Conservation (phyloP, 208 protist genomes). For the Balamuthia mandrillaris region DNA sequence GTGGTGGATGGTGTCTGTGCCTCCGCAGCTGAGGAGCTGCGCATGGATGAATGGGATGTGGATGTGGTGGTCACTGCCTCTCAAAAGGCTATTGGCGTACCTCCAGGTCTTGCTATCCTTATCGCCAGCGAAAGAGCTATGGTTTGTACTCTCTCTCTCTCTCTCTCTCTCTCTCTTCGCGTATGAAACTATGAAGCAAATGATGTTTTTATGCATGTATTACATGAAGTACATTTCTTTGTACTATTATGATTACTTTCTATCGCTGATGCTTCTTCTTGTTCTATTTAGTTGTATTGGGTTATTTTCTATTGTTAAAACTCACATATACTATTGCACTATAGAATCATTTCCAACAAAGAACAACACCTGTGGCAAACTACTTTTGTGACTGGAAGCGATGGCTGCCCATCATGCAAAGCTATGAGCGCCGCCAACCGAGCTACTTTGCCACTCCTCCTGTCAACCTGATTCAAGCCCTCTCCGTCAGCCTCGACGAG, state of each 20-base stretch:
- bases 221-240: no score
- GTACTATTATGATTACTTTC: no score
- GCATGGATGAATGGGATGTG: conserved; percentile 47
- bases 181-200: background rate
- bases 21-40: background rate
- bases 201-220: background rate
- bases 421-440: conserved; percentile 28
- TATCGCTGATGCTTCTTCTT: no score
- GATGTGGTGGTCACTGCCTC: conserved; percentile 40
- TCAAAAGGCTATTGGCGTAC: conserved; percentile 44
- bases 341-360: background rate
- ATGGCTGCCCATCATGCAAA: conserved; percentile 46
- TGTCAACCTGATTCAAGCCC: conserved; percentile 34
- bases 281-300: background rate
- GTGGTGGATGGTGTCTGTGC: conserved; percentile 45
- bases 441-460: conserved; percentile 47
- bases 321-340: no score
- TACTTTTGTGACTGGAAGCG: conserved; percentile 40
- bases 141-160: background rate
- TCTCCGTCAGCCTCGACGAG: background rate
- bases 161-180: background rate
- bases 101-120: conserved; percentile 16
- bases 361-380: background rate
- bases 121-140: conserved; percentile 25
- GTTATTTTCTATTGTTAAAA: background rate